Conservation (phyloP, 2,329 filamentous ascomycete species). For the Hypoxylon sp. region DNA sequence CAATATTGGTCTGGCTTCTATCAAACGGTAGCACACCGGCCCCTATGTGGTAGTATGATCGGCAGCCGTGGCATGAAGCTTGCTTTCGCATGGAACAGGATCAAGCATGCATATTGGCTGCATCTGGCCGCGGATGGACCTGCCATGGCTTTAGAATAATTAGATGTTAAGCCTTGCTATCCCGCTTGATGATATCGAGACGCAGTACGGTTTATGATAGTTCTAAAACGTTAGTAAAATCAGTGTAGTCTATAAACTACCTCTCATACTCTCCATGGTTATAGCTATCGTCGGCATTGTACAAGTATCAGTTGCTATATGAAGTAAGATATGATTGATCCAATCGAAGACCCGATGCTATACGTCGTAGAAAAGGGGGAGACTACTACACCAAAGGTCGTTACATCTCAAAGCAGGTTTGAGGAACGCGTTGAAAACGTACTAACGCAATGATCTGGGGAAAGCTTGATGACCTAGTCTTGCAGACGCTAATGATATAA, state of each 20-base stretch:
- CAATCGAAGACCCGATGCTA: not conserved
- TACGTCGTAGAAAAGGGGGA: not conserved
- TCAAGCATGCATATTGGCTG: constrained; percentile 27
- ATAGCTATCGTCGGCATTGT: not conserved
- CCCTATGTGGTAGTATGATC: constrained; percentile 30
- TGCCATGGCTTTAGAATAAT: constrained; percentile 25
- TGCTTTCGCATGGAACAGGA: constrained; percentile 10
- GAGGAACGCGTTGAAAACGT: not conserved
- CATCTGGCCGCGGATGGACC: constrained; percentile 27
- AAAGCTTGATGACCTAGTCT: not conserved
- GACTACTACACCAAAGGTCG: not conserved
- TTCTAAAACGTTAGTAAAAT: not conserved
- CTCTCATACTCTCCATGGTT: not conserved
- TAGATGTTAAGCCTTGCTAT: constrained; percentile 8
- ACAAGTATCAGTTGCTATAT: not conserved
- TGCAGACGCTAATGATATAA: not conserved
- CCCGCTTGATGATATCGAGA: constrained; percentile 3
- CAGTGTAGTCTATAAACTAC: not conserved
- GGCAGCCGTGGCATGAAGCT: constrained; percentile 16
- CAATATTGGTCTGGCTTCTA: constrained; percentile 17
- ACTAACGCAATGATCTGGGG: constrained; percentile 11
- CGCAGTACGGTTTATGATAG: constrained; percentile 3
- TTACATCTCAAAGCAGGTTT: constrained; percentile 1
- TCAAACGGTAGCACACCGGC: constrained; percentile 14
- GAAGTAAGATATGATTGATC: not conserved